Evolutionary conservation across 2,329 filamentous ascomycete species (phyloP).

Genomic region (Dactylellina cionopaga): DNA sequence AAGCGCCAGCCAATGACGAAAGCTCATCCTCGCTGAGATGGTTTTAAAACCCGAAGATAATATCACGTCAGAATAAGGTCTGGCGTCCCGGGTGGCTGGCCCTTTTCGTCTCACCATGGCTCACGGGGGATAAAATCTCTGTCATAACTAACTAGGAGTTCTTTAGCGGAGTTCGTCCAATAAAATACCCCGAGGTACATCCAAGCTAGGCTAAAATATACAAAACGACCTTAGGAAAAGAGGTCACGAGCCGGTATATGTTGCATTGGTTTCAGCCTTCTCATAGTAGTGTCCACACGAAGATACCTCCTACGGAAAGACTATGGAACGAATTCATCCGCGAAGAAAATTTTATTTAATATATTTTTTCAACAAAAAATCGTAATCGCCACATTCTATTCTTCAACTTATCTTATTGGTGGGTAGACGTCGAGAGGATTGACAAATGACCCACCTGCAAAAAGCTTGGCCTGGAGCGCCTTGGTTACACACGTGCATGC

Average conservation of each 20-base stretch:
- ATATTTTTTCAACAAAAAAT: background rate
- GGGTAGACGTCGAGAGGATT: slow-evolving; percentile 18
- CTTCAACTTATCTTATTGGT: background rate
- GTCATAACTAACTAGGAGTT: background rate
- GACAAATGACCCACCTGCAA: slow-evolving; percentile 13
- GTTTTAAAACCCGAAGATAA: slow-evolving; percentile 31
- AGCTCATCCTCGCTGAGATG: slow-evolving; percentile 6
- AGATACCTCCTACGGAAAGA: slow-evolving; percentile 35
- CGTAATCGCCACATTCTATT: slow-evolving; percentile 42
- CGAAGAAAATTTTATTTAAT: slow-evolving; percentile 7
- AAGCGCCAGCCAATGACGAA: slow-evolving; percentile 28
- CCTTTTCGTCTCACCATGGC: slow-evolving; percentile 32
- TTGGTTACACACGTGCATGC: slow-evolving; percentile 36
- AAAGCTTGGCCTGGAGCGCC: slow-evolving; percentile 32
- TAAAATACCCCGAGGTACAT: slow-evolving; percentile 34
- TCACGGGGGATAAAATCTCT: slow-evolving; percentile 14
- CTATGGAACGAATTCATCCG: slow-evolving; percentile 41
- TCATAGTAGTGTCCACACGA: slow-evolving; percentile 7
- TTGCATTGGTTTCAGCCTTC: slow-evolving; percentile 34
- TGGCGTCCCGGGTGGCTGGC: slow-evolving; percentile 50
- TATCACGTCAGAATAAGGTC: slow-evolving; percentile 53
- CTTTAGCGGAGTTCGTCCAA: background rate
- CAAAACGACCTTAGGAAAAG: slow-evolving; percentile 10
- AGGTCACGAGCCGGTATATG: slow-evolving; percentile 43
- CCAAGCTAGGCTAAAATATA: slow-evolving; percentile 33